Evolutionary conservation across 495 filamentous ascomycete genomes (phyloP).

Genomic region (Talaromyces borbonicus): DNA sequence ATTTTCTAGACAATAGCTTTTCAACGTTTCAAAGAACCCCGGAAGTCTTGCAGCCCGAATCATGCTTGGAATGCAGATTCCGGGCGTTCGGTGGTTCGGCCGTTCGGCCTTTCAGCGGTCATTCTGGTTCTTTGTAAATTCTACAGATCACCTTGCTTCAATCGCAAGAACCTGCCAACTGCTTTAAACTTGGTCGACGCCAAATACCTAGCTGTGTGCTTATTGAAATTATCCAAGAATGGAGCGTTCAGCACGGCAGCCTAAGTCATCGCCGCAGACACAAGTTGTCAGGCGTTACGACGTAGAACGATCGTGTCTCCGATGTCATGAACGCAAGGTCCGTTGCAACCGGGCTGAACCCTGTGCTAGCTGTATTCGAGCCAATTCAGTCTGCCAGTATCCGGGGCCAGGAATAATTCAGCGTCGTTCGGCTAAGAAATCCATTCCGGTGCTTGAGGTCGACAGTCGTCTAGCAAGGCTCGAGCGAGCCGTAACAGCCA

Average conservation of each 20-base stretch:
- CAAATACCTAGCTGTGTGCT: neutral
- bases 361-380: conserved; percentile 19
- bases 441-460: conserved; percentile 10
- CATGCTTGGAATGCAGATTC: no score
- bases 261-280: no score
- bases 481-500: conserved; percentile 18
- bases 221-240: neutral
- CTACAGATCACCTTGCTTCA: neutral
- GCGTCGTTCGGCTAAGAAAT: conserved; percentile 14
- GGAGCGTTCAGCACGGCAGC: neutral
- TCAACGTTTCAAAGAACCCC: no score
- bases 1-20: no score
- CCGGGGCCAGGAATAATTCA: conserved; percentile 19
- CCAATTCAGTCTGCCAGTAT: conserved; percentile 20
- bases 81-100: no score
- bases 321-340: conserved; percentile 29
- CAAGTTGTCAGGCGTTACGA: neutral
- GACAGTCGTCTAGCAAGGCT: conserved; percentile 17
- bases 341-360: conserved; percentile 24
- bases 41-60: no score
- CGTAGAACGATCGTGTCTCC: conserved; percentile 21
- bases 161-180: no score
- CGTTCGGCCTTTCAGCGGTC: no score
- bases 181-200: neutral
- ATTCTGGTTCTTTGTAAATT: no score